A percentile compares a stretch with the other conserved stretches of the same genome.
phyloP scores from a whole-genome alignment of 768 basidiomycete genomes.

The Macrolepiota fuliginosa region DNA sequence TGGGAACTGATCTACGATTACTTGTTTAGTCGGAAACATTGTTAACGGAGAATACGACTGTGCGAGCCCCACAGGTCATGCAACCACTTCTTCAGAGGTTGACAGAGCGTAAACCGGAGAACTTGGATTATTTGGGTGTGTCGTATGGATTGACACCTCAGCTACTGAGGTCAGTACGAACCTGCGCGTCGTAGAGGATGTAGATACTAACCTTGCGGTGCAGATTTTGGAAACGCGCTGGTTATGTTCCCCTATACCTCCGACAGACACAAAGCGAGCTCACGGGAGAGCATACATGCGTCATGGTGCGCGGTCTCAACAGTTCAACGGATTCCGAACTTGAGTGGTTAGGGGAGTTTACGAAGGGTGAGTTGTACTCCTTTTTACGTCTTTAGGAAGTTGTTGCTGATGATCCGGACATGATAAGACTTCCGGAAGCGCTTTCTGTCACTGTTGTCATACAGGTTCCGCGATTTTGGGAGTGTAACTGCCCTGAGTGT shows the following conservation, averaged over 20 bases:
- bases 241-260: slow-evolving; percentile 88
- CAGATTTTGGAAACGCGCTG: slow-evolving; percentile 94
- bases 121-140: slow-evolving; percentile 91
- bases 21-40: slow-evolving; percentile 39
- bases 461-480: slow-evolving; percentile 92
- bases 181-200: not conserved
- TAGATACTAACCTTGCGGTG: not conserved
- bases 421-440: slow-evolving; percentile 83
- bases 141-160: slow-evolving; percentile 92
- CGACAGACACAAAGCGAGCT: slow-evolving; percentile 93
- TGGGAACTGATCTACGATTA: not conserved
- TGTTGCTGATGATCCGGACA: too few relatives aligned
- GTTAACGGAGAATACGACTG: slow-evolving; percentile 72
- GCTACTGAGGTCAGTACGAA: slow-evolving; percentile 58
- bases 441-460: slow-evolving; percentile 87
- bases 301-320: slow-evolving; percentile 89
- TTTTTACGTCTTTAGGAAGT: too few relatives aligned
- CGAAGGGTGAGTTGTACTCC: slow-evolving; percentile 51
- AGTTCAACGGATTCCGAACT: slow-evolving; percentile 60
- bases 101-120: slow-evolving; percentile 86
- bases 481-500: slow-evolving; percentile 85
- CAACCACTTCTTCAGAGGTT: slow-evolving; percentile 91
- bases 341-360: slow-evolving; percentile 87
- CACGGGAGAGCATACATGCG: slow-evolving; percentile 94
- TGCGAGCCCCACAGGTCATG: slow-evolving; percentile 78